Evolutionary conservation across 2,329 filamentous ascomycete genomes (phyloP), one percentile per base, ranked within the genome.

Genomic region (Ceratocystis huliohia): DNA sequence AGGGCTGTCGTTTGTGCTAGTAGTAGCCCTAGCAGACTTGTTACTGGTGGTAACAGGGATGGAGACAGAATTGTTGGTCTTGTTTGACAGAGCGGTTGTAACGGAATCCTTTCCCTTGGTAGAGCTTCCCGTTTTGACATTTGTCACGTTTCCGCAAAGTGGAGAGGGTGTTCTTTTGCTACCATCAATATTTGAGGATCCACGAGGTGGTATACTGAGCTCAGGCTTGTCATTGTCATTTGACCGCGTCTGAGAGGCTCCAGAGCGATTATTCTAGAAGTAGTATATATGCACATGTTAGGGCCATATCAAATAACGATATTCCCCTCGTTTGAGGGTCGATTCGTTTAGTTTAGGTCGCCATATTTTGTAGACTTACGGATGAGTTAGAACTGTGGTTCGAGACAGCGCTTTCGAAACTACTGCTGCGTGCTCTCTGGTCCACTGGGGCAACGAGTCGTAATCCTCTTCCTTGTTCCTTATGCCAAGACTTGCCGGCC

Each of bases 111-210:
- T 63, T 30, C 72, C 70, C 63, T 75, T 72, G 50, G 76, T 70
- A 66, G 76, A 74, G 61, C 76, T 75, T 48, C 74, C 75, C 68
- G 77, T 84, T 70, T 78, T 77, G 69, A 79, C 82, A 81, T 86
- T 86, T 53, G 80, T 83, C 72, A 83, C 80, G 71, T 87, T 87
- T 74, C 87, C 86, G 5, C 89, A 91, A 63, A 92, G 79, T 66
- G 89, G 88, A 61, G 89, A 91, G 3, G 88, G 86, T 72, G 82
- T 88, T 73, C 87, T 82, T 76, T 89, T 90, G 66, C 78, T 77
- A 67, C 82, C 83, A 78, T 89, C 87, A 72, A 20, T 28, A 44
- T 61, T 66, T n/a, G 66, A 68, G 30, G 66, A 68, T 46, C 64
- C 66, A 61, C 66, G 66, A n/a, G 66, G 66, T 33, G 66, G 66